Evolutionary conservation across 2,329 filamentous ascomycete genomes (phyloP), one percentile per base, ranked within the genome.

Genomic region (Exophiala bonariae): DNA sequence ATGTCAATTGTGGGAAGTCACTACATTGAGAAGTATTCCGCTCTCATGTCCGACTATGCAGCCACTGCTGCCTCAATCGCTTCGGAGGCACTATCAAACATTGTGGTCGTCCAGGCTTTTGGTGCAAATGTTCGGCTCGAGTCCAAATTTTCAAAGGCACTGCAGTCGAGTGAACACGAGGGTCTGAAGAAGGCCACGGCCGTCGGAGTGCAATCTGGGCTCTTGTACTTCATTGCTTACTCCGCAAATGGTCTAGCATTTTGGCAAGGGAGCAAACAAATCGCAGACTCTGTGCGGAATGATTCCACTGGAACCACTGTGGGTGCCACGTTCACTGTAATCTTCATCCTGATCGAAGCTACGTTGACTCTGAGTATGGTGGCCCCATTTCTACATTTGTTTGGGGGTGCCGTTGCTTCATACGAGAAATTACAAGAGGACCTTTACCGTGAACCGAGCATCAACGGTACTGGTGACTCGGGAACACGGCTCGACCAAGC

Each of bases 361-460:
- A 67, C 71, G 7, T 64, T 75, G 33, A 65, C 75, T 20, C 62
- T 76, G 11, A 72, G 70, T 47, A 66, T 70, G 44, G 66, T 74
- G 23, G 71, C 72, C 6, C 72, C 73, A 5, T 70, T 74, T 56
- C 54, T 76, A n/a, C 77, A 76, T 30, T 56, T 77, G 2, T 79
- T 79, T 45, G 68, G 69, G 7, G 67, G 69, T 10, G 76, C 74
- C 2, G 65, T 72, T 9, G 70, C 70, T n/a, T 70, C 82, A 1
- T 87, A 79, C 55, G 66, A 76, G 46, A 80, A 82, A 40, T 66
- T 87, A 4, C 71, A 72, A 11, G 68, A 74, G 26, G 81, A 83
- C 35, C 82, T 86, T 39, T 73, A 82, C 11, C 71, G 72, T 3
- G 49, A 61, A 26, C 70, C 74, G 0, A 60, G 65, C 23, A 80